These are phyloP conservation scores for Cryphonectria parasitica DNA, from an alignment of 2,329 filamentous ascomycete species.

Conservation along the genomic window DNA sequence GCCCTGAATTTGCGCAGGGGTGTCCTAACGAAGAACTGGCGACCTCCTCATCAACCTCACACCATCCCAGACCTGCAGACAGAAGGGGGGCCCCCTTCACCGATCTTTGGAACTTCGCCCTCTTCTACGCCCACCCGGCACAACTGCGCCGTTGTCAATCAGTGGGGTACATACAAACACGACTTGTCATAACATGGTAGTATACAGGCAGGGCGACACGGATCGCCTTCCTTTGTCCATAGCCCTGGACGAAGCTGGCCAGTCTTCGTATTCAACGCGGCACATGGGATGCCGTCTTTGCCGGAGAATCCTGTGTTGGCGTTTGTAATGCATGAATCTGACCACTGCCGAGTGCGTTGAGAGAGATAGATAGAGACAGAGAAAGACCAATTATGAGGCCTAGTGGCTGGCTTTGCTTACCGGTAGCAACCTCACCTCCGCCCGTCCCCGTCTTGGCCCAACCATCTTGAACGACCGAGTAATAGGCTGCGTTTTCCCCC, in stretches of 20 bases:
- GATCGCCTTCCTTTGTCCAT: background rate
- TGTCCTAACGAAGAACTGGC: background rate
- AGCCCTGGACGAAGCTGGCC: background rate
- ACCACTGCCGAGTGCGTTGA: background rate
- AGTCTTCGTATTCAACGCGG: background rate
- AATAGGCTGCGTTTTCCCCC: background rate
- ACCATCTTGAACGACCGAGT: background rate
- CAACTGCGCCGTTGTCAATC: background rate
- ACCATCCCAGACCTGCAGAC: background rate
- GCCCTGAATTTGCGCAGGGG: conserved; percentile 12
- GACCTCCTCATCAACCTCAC: background rate
- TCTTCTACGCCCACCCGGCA: background rate
- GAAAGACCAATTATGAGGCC: background rate
- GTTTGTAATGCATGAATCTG: background rate
- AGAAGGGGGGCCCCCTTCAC: background rate
- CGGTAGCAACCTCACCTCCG: background rate
- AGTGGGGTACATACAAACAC: background rate
- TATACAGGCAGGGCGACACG: background rate
- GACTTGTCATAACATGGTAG: background rate
- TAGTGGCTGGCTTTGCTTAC: background rate
- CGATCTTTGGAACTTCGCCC: background rate
- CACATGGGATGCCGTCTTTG: background rate
- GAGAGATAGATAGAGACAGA: background rate
- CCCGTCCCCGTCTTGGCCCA: background rate
- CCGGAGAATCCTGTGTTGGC: background rate